Percentiles rank a stretch among this genome's conserved stretches.
Evolutionary conservation across 2,329 filamentous ascomycete species (phyloP).

Genomic region (Pezicula rhizophila): DNA sequence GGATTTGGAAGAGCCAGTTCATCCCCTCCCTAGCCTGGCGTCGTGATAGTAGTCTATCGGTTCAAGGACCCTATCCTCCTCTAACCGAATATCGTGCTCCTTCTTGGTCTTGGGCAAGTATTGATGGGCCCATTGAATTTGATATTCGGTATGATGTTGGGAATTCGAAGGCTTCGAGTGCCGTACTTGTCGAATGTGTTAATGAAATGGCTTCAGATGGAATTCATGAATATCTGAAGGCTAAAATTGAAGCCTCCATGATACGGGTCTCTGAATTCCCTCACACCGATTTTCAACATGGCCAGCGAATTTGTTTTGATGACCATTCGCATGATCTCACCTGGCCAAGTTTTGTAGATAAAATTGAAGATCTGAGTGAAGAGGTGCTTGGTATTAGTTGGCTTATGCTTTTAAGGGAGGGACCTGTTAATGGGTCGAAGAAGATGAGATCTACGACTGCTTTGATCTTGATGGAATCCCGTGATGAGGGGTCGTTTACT

Average conservation of each 20-base stretch:
- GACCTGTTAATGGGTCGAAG: not conserved
- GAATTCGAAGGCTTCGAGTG: not conserved
- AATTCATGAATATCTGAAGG: not conserved
- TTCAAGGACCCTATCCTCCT: not conserved
- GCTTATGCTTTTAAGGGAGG: not conserved
- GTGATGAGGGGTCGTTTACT: not conserved
- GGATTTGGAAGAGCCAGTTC: conserved; percentile 9
- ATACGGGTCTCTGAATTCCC: not conserved
- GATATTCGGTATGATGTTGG: not conserved
- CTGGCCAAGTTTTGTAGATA: not conserved
- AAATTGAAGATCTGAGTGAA: not conserved
- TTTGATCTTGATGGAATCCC: not conserved
- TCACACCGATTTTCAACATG: not conserved
- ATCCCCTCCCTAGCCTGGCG: conserved; percentile 1
- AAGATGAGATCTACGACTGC: not conserved
- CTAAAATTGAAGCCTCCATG: not conserved
- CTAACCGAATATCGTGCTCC: not conserved
- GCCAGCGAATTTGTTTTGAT: not conserved
- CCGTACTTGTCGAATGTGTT: not conserved
- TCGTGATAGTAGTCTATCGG: not conserved
- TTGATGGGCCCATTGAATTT: not conserved
- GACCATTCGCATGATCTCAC: not conserved
- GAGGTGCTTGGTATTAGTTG: not conserved
- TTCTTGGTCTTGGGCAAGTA: conserved; percentile 2
- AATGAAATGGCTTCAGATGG: not conserved